Percentiles rank a stretch among this genome's conserved stretches.
phyloP scores from a whole-genome alignment of 345 rosid species.

The Dovyalis caffra region DNA sequence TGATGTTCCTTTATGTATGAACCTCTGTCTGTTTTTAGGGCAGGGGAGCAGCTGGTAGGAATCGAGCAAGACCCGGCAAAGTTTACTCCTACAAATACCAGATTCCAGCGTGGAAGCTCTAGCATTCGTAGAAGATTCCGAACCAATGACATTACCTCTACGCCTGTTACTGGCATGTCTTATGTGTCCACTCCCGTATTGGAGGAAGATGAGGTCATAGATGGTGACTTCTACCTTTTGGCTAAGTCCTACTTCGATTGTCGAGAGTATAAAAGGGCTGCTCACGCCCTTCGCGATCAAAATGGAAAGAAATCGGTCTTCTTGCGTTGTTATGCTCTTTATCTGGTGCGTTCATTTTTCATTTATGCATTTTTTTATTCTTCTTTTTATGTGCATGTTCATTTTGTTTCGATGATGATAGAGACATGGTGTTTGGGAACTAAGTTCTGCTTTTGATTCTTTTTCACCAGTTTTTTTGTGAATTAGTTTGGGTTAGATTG shows the following conservation, averaged over 20 bases:
- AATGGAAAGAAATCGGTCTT: conserved; percentile 73
- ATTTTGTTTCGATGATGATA: neutral
- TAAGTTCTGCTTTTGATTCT: too few species aligned
- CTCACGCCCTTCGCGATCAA: conserved; percentile 80
- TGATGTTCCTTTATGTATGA: neutral
- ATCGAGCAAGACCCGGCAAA: conserved; percentile 88
- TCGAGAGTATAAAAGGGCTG: conserved; percentile 81
- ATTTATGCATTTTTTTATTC: too few species aligned
- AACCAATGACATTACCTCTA: conserved; percentile 66
- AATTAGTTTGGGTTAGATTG: too few species aligned
- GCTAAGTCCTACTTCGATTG: conserved; percentile 92
- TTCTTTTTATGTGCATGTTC: too few species aligned
- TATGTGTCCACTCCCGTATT: conserved; percentile 75
- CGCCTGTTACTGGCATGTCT: conserved; percentile 67
- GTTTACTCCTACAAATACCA: conserved; percentile 85
- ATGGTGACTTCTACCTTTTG: conserved; percentile 77
- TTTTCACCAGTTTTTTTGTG: too few species aligned
- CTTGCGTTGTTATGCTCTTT: conserved; percentile 89
- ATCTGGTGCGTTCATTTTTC: conserved; percentile 53
- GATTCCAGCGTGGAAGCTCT: conserved; percentile 97
- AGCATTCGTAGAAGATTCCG: conserved; percentile 83
- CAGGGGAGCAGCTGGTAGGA: conserved; percentile 88
- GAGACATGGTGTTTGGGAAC: neutral
- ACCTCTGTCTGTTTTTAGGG: conserved; percentile 51
- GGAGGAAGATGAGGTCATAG: conserved; percentile 77